Conservation (phyloP, 169 alveolate genomes). For the Cryptosporidium xiaoi region DNA sequence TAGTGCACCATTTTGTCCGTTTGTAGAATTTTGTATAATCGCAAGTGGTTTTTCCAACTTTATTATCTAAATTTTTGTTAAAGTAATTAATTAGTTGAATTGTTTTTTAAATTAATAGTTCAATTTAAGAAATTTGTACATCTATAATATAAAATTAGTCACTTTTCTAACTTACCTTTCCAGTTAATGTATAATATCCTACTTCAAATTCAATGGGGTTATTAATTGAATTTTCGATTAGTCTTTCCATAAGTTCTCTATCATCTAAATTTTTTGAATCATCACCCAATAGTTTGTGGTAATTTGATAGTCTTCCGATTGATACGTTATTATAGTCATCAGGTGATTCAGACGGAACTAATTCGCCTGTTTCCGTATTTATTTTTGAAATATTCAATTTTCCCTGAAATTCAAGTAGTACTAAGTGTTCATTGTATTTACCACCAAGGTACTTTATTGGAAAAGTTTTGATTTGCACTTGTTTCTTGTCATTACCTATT, state of each 20-base stretch:
- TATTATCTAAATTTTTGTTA: background rate
- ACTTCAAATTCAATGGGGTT: constrained; percentile 32
- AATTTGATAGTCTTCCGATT: constrained; percentile 38
- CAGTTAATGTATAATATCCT: constrained; percentile 35
- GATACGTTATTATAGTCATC: constrained; percentile 19
- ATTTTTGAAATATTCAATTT: constrained; percentile 24
- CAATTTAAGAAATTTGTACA: too few relatives aligned
- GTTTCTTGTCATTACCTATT: too few relatives aligned
- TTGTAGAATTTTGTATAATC: constrained; percentile 7
- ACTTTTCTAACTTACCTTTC: constrained; percentile 35
- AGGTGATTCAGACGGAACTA: constrained; percentile 1
- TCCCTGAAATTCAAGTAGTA: constrained; percentile 52
- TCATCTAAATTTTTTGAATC: background rate
- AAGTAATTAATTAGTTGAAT: background rate
- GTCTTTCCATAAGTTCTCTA: background rate
- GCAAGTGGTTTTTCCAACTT: constrained; percentile 55
- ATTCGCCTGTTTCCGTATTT: constrained; percentile 50
- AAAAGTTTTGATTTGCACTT: background rate
- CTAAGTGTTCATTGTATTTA: background rate
- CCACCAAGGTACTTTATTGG: constrained; percentile 11
- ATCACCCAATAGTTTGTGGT: background rate
- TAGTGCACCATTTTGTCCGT: background rate
- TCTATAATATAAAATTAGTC: background rate
- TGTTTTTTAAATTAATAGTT: background rate
- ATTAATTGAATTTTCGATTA: constrained; percentile 11